phyloP scores from a whole-genome alignment of 2,329 filamentous ascomycete genomes.

The Xylariales sp. region DNA sequence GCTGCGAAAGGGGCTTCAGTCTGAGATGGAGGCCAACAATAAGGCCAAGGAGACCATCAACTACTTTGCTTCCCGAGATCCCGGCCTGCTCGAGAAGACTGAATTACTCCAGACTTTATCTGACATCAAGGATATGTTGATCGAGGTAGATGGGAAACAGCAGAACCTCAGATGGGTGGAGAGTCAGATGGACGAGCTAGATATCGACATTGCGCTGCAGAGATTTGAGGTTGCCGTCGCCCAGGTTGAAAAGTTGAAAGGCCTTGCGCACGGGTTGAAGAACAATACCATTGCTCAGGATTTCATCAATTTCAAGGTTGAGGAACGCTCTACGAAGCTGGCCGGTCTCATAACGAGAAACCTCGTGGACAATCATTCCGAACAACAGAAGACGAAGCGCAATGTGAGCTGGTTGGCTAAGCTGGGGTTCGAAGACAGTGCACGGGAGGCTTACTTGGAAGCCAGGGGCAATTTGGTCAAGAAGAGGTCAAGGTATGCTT shows the following conservation, averaged over 20 bases:
- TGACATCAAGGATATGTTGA: slow-evolving; percentile 78
- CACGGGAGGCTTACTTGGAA: slow-evolving; percentile 79
- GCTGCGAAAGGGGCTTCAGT: slow-evolving; percentile 76
- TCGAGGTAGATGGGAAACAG: slow-evolving; percentile 94
- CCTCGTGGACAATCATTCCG: slow-evolving; percentile 71
- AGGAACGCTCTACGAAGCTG: slow-evolving; percentile 74
- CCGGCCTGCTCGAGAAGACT: slow-evolving; percentile 70
- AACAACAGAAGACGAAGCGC: slow-evolving; percentile 70
- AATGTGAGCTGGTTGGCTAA: slow-evolving; percentile 81
- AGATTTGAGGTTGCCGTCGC: slow-evolving; percentile 79
- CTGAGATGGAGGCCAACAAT: slow-evolving; percentile 82
- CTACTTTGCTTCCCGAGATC: slow-evolving; percentile 76
- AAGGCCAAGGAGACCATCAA: slow-evolving; percentile 81
- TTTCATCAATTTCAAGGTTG: slow-evolving; percentile 86
- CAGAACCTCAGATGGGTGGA: slow-evolving; percentile 96
- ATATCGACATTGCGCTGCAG: slow-evolving; percentile 92
- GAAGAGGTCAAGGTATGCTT: slow-evolving; percentile 70
- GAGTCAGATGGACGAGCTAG: slow-evolving; percentile 88
- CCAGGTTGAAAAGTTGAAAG: slow-evolving; percentile 79
- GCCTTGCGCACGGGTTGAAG: slow-evolving; percentile 73
- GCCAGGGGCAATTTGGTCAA: slow-evolving; percentile 74
- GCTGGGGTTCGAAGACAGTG: slow-evolving; percentile 85
- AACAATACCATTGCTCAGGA: slow-evolving; percentile 85
- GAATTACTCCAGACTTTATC: slow-evolving; percentile 76
- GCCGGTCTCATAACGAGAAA: slow-evolving; percentile 73